Evolutionary conservation across 768 basidiomycete genomes (phyloP).

Genomic region (Lactarius sp.): DNA sequence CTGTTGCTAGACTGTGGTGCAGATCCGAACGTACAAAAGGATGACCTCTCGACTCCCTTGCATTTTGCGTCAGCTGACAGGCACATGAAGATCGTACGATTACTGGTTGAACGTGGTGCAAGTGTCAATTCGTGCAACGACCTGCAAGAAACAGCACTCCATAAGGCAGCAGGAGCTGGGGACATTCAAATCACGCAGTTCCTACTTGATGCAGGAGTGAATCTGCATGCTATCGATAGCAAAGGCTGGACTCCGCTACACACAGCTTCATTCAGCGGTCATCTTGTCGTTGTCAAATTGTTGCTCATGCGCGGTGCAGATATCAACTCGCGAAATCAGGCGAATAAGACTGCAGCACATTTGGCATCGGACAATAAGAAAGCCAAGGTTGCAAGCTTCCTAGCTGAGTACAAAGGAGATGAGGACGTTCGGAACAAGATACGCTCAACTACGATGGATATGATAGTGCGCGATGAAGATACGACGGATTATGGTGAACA

Average conservation of each 20-base stretch:
- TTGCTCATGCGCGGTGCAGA: not conserved
- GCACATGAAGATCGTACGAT: not conserved
- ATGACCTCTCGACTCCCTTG: not conserved
- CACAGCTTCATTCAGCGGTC: not conserved
- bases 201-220: slow-evolving; percentile 5
- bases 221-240: not conserved
- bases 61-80: not conserved
- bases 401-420: not conserved
- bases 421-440: not conserved
- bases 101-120: not conserved
- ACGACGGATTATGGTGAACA: not conserved
- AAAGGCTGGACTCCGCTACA: slow-evolving; percentile 6
- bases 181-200: no score
- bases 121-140: not conserved
- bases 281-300: not conserved
- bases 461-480: no score
- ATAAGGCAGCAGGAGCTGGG: not conserved
- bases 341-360: not conserved
- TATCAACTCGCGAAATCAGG: not conserved
- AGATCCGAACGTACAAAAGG: no score
- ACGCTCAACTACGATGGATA: not conserved
- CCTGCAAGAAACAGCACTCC: not conserved
- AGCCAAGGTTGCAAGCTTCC: not conserved
- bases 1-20: no score
- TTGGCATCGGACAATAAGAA: not conserved